Percentiles rank a stretch among this genome's conserved stretches.
These are phyloP conservation scores for Chloromonas sp. DNA, from an alignment of 163 green algal species.

Conservation along the genomic window DNA sequence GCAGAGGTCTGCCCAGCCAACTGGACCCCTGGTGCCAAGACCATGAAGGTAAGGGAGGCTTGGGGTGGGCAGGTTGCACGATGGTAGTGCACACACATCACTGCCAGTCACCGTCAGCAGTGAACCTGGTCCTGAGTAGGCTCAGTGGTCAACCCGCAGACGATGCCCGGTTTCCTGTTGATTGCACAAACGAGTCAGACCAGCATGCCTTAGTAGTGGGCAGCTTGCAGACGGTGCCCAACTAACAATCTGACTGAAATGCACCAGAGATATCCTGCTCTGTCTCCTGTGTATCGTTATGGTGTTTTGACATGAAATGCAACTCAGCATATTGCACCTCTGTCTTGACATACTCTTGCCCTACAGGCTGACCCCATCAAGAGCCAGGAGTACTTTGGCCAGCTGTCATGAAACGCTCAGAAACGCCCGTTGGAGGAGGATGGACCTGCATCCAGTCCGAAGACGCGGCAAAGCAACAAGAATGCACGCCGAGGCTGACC, in stretches of 20 bases:
- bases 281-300: not conserved
- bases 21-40: conserved; percentile 76
- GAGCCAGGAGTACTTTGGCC: conserved; percentile 64
- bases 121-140: not conserved
- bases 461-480: no score
- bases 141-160: no score
- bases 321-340: not conserved
- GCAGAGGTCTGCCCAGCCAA: conserved; percentile 72
- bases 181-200: no score
- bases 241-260: not conserved
- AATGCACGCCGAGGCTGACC: no score
- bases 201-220: no score
- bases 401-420: not conserved
- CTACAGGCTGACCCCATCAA: conserved; percentile 51
- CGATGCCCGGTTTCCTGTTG: no score
- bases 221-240: no score
- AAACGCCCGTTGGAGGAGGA: no score
- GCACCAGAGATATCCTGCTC: not conserved
- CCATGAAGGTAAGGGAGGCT: conserved; percentile 53
- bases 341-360: not conserved
- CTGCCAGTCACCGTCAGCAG: not conserved
- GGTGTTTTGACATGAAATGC: not conserved
- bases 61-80: not conserved
- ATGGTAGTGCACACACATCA: not conserved
- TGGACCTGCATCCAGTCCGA: no score